Evolutionary conservation across 148 eudicot genomes (phyloP).

Genomic region (Cornus controversa): DNA sequence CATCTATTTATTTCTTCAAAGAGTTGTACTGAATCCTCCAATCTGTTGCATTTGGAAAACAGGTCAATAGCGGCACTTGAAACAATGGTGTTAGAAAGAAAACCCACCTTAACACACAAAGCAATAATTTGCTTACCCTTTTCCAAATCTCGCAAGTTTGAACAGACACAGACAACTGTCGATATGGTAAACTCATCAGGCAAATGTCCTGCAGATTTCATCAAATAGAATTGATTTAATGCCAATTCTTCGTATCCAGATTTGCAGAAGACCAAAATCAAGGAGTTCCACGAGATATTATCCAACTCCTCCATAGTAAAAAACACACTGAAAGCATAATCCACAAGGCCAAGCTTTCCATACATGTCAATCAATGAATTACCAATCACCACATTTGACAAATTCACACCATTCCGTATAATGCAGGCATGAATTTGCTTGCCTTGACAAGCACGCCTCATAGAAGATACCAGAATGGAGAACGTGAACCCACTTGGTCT

Average conservation of each 20-base stretch:
- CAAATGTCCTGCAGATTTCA: constrained; percentile 48
- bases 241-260: constrained; percentile 42
- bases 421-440: constrained; percentile 67
- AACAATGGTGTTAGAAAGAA: constrained; percentile 61
- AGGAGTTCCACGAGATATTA: constrained; percentile 75
- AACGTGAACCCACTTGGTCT: constrained; percentile 56
- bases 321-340: constrained; percentile 75
- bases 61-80: constrained; percentile 77
- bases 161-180: constrained; percentile 42
- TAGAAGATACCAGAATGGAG: constrained; percentile 49
- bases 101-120: constrained; percentile 59
- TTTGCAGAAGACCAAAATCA: constrained; percentile 51
- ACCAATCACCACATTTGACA: constrained; percentile 59
- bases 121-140: constrained; percentile 66
- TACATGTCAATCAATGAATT: constrained; percentile 77
- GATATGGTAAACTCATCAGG: constrained; percentile 68
- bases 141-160: constrained; percentile 50
- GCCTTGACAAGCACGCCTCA: constrained; percentile 31
- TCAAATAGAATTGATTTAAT: constrained; percentile 41
- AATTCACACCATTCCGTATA: constrained; percentile 42
- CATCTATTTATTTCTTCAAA: constrained; percentile 40
- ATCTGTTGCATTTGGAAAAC: constrained; percentile 80
- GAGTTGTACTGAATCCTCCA: constrained; percentile 50
- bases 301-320: constrained; percentile 56
- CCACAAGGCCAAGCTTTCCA: constrained; percentile 49